phyloP scores from a whole-genome alignment of 2,329 filamentous ascomycete genomes.

The Epicoccum nigrum region DNA sequence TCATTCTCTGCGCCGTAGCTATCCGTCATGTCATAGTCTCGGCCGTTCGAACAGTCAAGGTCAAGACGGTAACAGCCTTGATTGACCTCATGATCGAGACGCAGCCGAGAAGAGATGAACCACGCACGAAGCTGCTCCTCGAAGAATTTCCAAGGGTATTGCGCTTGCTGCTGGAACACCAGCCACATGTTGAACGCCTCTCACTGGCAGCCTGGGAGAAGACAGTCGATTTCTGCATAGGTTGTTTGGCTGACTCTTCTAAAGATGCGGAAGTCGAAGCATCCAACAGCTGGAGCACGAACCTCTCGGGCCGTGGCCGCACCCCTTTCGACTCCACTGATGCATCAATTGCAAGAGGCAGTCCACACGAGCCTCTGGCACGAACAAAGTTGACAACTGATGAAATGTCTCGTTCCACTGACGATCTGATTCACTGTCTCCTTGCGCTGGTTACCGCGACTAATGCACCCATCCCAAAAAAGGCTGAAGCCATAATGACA shows the following conservation, averaged over 20 bases:
- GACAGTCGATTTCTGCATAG: conserved; percentile 73
- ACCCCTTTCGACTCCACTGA: conserved; percentile 42
- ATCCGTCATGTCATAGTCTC: conserved; percentile 75
- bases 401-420: conserved; percentile 31
- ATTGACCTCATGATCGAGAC: conserved; percentile 82
- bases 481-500: conserved; percentile 62
- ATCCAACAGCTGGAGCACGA: conserved; percentile 39
- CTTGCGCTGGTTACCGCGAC: conserved; percentile 67
- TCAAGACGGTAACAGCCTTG: conserved; percentile 78
- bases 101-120: conserved; percentile 66
- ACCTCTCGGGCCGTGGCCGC: conserved; percentile 36
- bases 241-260: conserved; percentile 57
- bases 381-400: conserved; percentile 29
- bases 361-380: conserved; percentile 28
- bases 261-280: conserved; percentile 31
- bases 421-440: conserved; percentile 65
- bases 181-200: conserved; percentile 81
- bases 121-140: conserved; percentile 69
- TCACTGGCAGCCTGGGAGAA: conserved; percentile 70
- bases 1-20: conserved; percentile 73
- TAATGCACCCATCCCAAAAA: conserved; percentile 69
- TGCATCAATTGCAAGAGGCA: conserved; percentile 29
- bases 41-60: conserved; percentile 70
- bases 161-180: conserved; percentile 70
- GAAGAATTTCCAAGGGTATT: conserved; percentile 82